Base-by-base conservation (phyloP, 108 stramenopile species). In the Aurantiochytrium sp. region DNA sequence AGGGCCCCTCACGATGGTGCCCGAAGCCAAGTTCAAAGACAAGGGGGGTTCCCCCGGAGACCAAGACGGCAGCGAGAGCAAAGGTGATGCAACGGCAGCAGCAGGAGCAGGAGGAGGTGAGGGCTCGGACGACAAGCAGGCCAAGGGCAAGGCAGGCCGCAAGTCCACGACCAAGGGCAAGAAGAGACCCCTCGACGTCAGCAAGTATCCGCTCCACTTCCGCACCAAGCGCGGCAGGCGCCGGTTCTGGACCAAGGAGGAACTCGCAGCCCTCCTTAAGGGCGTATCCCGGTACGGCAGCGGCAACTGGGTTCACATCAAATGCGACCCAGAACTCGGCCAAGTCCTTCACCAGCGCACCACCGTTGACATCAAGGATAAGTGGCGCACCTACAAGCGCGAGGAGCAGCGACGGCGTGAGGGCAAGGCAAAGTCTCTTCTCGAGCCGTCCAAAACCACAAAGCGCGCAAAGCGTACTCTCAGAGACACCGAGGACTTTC, bases 331-430 rank as follows among this genome's bases (percentile, higher is more conserved):
- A 12, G 59, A 59, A 6, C 59, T 60, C 59, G 53, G 42, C 59
- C 43, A 88, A 29, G 60, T 60, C 28, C 88, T 88, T 42, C 58
- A 60, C 59, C 43, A 60, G 59, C 42, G 88, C 14, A 60, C 88
- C 29, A 88, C 59, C 58, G 60, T 88, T 44, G 88, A 88, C 60
- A 60, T 59, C 88, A 88, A 88, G 60, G 88, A 88, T 45, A 88
- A 88, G 88, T 88, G 88, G 88, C 58, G 88, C 18, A 57, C 43
- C 35, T 60, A 60, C 51, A 53, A 60, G 43, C 42, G 28, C 42
- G 60, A 59, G 43, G 88, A 88, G 59, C 25, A 60, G 60, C 64
- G 64, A 23, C 25, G 64, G 8, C 64, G 42, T 12, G 64, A 69
- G 25, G 64, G 64, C 25, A 69, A 69, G 64, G 10, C 64, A 42